These are phyloP conservation scores for Lentinus brumalis DNA, from an alignment of 768 basidiomycete genomes.

Conservation along the genomic window DNA sequence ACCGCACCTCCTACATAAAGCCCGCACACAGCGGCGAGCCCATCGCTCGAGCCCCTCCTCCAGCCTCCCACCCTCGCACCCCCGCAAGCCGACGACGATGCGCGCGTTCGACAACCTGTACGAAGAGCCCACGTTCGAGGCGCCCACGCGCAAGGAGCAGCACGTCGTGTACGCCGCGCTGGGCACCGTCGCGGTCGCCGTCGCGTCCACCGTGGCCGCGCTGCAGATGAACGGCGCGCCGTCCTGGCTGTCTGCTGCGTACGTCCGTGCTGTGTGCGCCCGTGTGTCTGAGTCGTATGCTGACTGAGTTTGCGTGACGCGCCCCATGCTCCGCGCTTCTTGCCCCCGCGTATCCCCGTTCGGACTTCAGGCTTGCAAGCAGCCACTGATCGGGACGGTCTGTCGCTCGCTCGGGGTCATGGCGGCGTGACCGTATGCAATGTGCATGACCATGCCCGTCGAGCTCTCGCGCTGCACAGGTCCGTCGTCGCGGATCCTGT, in stretches of 20 bases:
- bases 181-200: slow-evolving; percentile 18
- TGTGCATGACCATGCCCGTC: no score
- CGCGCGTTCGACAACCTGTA: slow-evolving; percentile 18
- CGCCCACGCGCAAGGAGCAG: slow-evolving; percentile 14
- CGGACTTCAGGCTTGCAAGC: slow-evolving; percentile 4
- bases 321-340: no score
- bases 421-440: no score
- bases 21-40: no score
- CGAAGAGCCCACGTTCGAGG: slow-evolving; percentile 21
- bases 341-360: background rate
- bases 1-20: no score
- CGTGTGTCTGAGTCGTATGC: no score
- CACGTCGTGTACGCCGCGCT: slow-evolving; percentile 13
- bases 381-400: slow-evolving; percentile 1
- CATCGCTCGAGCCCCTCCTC: background rate
- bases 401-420: slow-evolving; percentile 8
- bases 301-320: no score
- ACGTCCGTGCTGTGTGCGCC: slow-evolving; percentile 9
- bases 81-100: slow-evolving; percentile 1
- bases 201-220: slow-evolving; percentile 19
- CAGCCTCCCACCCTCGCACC: background rate
- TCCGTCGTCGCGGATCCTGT: no score
- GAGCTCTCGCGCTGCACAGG: no score
- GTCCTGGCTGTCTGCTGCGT: slow-evolving; percentile 17
- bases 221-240: slow-evolving; percentile 13